Evolutionary conservation across 169 alveolate species (phyloP).

Genomic region (Plasmodium relictum): DNA sequence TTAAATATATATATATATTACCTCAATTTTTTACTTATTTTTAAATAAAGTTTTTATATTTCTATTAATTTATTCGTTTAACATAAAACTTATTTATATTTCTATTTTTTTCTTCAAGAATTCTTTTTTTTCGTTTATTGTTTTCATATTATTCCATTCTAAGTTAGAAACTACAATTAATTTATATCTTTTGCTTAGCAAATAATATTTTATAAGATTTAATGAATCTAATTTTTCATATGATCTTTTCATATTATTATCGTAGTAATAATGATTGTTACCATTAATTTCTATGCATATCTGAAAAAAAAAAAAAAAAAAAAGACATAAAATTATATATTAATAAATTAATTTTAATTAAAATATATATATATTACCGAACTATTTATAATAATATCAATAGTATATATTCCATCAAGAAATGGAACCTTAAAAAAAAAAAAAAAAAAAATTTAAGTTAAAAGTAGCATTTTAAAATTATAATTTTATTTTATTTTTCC

Average conservation of each 20-base stretch:
- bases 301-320: conserved; percentile 3
- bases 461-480: background rate
- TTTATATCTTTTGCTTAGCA: conserved; percentile 52
- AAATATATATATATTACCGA: conserved; percentile 17
- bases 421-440: conserved; percentile 58
- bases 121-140: conserved; percentile 26
- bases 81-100: too few relatives aligned
- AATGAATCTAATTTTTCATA: conserved; percentile 42
- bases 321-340: background rate
- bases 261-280: conserved; percentile 48
- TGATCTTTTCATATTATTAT: conserved; percentile 46
- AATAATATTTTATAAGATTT: conserved; percentile 65
- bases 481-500: background rate
- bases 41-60: too few relatives aligned
- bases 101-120: conserved; percentile 33
- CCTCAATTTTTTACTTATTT: too few relatives aligned
- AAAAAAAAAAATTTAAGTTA: background rate
- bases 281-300: conserved; percentile 69
- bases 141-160: conserved; percentile 50
- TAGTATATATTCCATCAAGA: conserved; percentile 70
- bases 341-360: background rate
- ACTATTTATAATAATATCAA: conserved; percentile 47
- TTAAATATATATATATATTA: too few relatives aligned
- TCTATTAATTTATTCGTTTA: too few relatives aligned
- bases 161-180: conserved; percentile 32